Percentiles rank a stretch among this genome's conserved stretches.
These are phyloP conservation scores for Tolypocladium guangdongense DNA, from an alignment of 2,329 filamentous ascomycete genomes.

Conservation along the genomic window DNA sequence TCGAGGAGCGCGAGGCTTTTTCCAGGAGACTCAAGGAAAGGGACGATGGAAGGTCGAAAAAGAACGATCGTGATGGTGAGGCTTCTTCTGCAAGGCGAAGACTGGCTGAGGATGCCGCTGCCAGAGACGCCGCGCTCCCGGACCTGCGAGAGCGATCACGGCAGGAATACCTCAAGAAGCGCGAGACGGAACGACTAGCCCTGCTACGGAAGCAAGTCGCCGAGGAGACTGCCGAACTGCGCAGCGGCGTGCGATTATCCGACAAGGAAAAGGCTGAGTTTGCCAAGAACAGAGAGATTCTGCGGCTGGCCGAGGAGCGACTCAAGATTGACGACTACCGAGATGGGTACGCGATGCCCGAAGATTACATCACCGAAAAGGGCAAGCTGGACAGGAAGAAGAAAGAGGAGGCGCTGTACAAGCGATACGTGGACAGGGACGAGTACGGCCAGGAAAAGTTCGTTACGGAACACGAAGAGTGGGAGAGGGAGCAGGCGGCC, in stretches of 20 bases:
- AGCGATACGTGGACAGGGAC: constrained; percentile 78
- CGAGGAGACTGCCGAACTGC: constrained; percentile 74
- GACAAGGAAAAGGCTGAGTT: constrained; percentile 79
- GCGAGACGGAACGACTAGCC: constrained; percentile 74
- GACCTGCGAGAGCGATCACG: constrained; percentile 75
- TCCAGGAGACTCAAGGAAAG: constrained; percentile 63
- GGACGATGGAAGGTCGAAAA: constrained; percentile 60
- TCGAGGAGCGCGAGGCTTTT: constrained; percentile 69
- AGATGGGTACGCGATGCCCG: constrained; percentile 86
- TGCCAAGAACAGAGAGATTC: constrained; percentile 71
- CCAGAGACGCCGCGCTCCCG: constrained; percentile 60
- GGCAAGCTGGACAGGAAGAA: constrained; percentile 78
- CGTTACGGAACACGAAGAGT: constrained; percentile 89
- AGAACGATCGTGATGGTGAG: constrained; percentile 46
- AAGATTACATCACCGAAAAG: constrained; percentile 91
- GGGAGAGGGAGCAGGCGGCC: constrained; percentile 80
- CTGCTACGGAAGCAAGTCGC: constrained; percentile 82
- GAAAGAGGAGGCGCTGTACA: constrained; percentile 84
- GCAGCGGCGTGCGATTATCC: constrained; percentile 63
- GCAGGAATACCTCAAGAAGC: constrained; percentile 88
- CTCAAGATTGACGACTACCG: constrained; percentile 81
- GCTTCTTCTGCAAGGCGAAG: constrained; percentile 46
- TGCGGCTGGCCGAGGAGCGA: constrained; percentile 74
- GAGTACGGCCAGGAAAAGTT: constrained; percentile 82
- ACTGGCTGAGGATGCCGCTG: constrained; percentile 43